Percentiles rank a stretch among this genome's conserved stretches.
phyloP scores from a whole-genome alignment of 164 flowering plant species.

The Kalanchoe fedtschenkoi region DNA sequence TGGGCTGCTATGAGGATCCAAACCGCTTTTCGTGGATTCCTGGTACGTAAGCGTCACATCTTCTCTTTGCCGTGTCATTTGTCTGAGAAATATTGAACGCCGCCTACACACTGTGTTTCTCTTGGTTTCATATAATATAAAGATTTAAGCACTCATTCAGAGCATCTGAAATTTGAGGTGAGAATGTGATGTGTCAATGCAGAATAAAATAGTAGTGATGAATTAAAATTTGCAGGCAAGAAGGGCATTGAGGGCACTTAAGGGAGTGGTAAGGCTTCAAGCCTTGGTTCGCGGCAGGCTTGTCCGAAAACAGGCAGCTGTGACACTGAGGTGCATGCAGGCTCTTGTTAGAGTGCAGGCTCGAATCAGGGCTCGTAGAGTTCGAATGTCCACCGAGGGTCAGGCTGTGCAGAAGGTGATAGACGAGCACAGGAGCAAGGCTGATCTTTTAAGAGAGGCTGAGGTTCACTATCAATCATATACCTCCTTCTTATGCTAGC shows the following conservation, averaged over 20 bases:
- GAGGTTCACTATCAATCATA: conserved; percentile 37
- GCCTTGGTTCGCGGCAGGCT: conserved; percentile 75
- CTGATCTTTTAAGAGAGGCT: conserved; percentile 61
- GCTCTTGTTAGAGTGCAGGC: conserved; percentile 90
- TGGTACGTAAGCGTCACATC: conserved; percentile 35
- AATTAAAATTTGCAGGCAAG: conserved; percentile 40
- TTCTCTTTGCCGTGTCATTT: neutral
- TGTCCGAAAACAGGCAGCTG: conserved; percentile 88
- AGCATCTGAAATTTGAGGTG: too few species aligned
- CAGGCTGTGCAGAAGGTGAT: conserved; percentile 76
- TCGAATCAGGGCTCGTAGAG: conserved; percentile 78
- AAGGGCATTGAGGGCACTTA: conserved; percentile 70
- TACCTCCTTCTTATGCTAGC: neutral
- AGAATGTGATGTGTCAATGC: neutral
- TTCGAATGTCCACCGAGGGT: conserved; percentile 84
- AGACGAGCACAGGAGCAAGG: conserved; percentile 44
- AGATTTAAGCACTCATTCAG: too few species aligned
- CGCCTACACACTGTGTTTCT: too few species aligned
- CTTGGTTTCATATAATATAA: too few species aligned
- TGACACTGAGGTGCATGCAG: conserved; percentile 83
- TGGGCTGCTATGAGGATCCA: conserved; percentile 96
- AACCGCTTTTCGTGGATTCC: conserved; percentile 82
- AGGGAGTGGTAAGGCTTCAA: conserved; percentile 78
- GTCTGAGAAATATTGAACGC: too few species aligned
- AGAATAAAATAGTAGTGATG: neutral